phyloP scores from a whole-genome alignment of 805 yeast species.

The Ogataea kodamae region DNA sequence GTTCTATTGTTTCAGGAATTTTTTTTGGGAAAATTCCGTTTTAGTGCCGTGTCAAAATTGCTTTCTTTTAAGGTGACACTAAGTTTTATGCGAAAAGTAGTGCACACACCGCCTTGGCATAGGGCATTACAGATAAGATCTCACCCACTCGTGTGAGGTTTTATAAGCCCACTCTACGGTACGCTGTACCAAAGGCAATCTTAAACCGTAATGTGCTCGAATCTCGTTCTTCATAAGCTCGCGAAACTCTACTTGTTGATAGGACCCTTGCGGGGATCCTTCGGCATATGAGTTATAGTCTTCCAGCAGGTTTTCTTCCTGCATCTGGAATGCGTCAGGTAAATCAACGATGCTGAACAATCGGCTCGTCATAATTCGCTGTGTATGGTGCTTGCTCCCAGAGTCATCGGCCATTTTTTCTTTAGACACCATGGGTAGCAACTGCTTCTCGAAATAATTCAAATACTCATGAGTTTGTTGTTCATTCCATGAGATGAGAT shows the following conservation, averaged over 20 bases:
- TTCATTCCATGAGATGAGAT: slow-evolving; percentile 48
- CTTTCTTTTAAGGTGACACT: too few species aligned
- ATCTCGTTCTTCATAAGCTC: slow-evolving; percentile 1
- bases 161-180: slow-evolving; percentile 3
- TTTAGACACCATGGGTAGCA: slow-evolving; percentile 13
- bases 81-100: too few species aligned
- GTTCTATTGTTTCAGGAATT: slow-evolving; percentile 1
- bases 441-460: slow-evolving; percentile 42
- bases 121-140: slow-evolving; percentile 9
- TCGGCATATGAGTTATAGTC: too few species aligned
- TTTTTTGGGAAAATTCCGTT: background rate
- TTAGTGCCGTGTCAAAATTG: background rate
- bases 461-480: slow-evolving; percentile 44
- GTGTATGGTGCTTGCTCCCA: slow-evolving; percentile 13
- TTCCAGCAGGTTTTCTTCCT: too few species aligned
- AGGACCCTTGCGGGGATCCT: too few species aligned
- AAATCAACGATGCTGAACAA: slow-evolving; percentile 16
- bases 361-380: slow-evolving; percentile 13
- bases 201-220: slow-evolving; percentile 3
- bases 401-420: slow-evolving; percentile 8
- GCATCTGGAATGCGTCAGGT: background rate
- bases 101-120: slow-evolving; percentile 3
- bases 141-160: background rate
- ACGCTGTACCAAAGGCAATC: slow-evolving; percentile 1
- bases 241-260: background rate